Percentiles rank a stretch among this genome's conserved stretches.
These are phyloP conservation scores for Apophysomyces variabilis DNA, from an alignment of 371 early-diverging fungal genomes.

Conservation along the genomic window DNA sequence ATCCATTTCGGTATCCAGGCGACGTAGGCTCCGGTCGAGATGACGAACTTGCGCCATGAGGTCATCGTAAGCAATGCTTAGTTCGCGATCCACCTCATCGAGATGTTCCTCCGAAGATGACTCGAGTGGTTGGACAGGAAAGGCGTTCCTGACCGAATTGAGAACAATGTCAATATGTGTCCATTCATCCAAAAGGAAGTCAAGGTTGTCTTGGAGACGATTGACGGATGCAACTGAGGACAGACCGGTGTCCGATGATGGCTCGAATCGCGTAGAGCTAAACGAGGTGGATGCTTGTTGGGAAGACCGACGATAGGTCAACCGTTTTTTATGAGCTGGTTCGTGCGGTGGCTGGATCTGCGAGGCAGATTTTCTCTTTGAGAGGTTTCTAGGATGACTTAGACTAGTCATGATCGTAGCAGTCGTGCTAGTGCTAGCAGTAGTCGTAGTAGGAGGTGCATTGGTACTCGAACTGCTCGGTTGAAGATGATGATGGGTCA, in stretches of 20 bases:
- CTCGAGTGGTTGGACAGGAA: conserved; percentile 7
- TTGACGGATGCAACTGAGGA: background rate
- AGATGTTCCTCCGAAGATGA: conserved; percentile 27
- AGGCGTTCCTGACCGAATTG: conserved; percentile 16
- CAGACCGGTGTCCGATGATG: background rate
- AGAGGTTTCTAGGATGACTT: background rate
- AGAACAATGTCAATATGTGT: conserved; percentile 22
- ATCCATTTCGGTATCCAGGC: conserved; percentile 26
- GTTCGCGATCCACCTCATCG: conserved; percentile 34
- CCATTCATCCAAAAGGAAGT: conserved; percentile 24
- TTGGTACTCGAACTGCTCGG: background rate
- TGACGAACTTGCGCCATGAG: conserved; percentile 35
- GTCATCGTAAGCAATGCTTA: conserved; percentile 37
- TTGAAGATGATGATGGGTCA: background rate
- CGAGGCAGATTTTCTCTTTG: background rate
- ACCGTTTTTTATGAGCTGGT: conserved; percentile 4
- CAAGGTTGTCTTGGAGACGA: conserved; percentile 19
- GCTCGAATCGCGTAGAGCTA: background rate
- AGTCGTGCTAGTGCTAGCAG: too few relatives aligned
- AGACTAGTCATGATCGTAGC: too few relatives aligned
- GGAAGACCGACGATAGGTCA: background rate
- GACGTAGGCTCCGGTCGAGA: conserved; percentile 29
- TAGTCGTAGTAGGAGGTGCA: too few relatives aligned
- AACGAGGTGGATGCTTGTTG: too few relatives aligned
- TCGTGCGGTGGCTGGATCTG: conserved; percentile 12